A percentile compares a stretch with the other conserved stretches of the same genome.
Evolutionary conservation across 805 yeast genomes (phyloP).

Genomic region (Wickerhamomyces queroliae): DNA sequence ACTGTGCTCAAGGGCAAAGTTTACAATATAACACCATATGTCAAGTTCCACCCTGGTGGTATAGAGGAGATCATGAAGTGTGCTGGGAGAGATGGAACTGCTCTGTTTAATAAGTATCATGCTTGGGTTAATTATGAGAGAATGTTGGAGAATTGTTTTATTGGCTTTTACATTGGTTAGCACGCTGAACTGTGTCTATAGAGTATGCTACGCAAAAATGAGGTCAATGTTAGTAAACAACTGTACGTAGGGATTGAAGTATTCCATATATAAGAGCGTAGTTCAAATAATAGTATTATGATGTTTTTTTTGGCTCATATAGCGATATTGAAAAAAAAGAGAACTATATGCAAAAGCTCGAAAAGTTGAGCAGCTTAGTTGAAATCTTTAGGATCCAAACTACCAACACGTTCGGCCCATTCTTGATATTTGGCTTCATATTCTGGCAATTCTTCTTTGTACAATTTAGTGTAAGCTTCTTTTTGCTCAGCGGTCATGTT

Average conservation of each 20-base stretch:
- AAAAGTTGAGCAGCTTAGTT: too few species aligned
- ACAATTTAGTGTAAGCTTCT: conserved; percentile 30
- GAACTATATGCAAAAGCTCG: too few species aligned
- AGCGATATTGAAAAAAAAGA: too few species aligned
- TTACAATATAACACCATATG: conserved; percentile 79
- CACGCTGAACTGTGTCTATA: conserved; percentile 23
- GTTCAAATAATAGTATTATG: too few species aligned
- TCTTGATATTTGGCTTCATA: conserved; percentile 29
- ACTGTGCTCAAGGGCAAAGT: conserved; percentile 74
- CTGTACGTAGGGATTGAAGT: too few species aligned
- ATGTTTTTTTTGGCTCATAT: too few species aligned
- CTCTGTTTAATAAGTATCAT: conserved; percentile 66
- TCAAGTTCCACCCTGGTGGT: conserved; percentile 93
- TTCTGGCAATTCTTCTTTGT: conserved; percentile 22
- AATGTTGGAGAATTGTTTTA: conserved; percentile 69
- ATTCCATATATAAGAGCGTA: too few species aligned
- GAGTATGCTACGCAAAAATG: too few species aligned
- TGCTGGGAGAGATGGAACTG: conserved; percentile 83
- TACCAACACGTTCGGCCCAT: too few species aligned
- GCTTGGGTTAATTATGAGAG: conserved; percentile 82
- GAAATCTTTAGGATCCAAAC: too few species aligned
- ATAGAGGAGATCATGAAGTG: conserved; percentile 65
- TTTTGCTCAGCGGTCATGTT: conserved; percentile 69
- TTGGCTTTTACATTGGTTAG: conserved; percentile 43
- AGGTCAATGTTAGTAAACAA: too few species aligned